Base-by-base conservation (phyloP, 306 rosid species). In the Oemleria cerasiformis region DNA sequence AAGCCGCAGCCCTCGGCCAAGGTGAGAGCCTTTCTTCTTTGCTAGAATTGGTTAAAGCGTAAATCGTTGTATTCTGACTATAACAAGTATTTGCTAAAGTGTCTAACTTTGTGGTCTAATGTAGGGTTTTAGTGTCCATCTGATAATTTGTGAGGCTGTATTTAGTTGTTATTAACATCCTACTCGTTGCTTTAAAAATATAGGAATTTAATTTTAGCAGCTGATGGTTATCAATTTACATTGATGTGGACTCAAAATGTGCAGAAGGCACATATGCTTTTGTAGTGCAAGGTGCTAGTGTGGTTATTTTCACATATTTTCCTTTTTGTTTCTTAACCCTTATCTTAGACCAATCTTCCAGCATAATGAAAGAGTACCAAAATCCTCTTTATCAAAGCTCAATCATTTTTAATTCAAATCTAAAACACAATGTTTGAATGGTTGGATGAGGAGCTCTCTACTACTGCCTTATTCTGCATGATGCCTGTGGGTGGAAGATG, bases 1-100 rank as follows among this genome's bases (percentile, higher is more conserved):
- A 70, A 88, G 94, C 74, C 87, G 84, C 45, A 88, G 93, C 71
- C 93, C 93, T 68, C 93, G 87, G 58, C 77, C 90, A n/a, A 86
- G 93, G 93, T 88, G 72, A 78, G 77, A 19, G 36, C 36, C 36
- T 65, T 55, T 45, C 61, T 72, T 68, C 53, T 43, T 21, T 54
- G 30, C 69, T 44, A 23, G 12, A 58, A 19, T 63, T 70, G 14
- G 21, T 8, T 20, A 21, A 9, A 53, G 64, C 42, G 15, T 17
- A 59, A 9, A 11, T 61, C 0, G 8, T 36, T 61, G 13, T 36
- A 61, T 59, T 59, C 64, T 3, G 21, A 8, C 7, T 8, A 13
- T 23, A 6, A 15, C 42, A 7, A 15, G 41, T 30, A 34, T 59
- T 59, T n/a, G 42, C 20, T 59, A 15, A 59, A 30, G 10, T 49